Percentiles rank a stretch among this genome's conserved stretches.
Evolutionary conservation across 2,329 filamentous ascomycete species (phyloP).

Genomic region (Apiospora sp.): DNA sequence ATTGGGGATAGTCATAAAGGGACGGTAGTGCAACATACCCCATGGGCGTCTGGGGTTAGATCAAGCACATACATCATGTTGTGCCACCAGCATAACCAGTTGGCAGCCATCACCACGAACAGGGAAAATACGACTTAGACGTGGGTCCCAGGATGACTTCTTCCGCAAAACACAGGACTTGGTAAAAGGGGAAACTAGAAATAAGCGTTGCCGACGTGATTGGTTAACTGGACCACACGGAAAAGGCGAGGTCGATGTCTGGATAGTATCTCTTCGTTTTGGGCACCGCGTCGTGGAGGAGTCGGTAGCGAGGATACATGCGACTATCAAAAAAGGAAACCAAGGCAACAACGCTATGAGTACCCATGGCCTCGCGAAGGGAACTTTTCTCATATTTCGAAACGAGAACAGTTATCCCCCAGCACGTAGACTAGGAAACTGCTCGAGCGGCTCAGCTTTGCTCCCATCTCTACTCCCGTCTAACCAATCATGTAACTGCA

Average conservation of each 20-base stretch:
- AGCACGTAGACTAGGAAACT: not conserved
- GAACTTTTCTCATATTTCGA: not conserved
- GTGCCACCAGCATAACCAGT: slow-evolving; percentile 5
- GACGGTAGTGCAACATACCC: slow-evolving; percentile 1
- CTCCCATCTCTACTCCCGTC: not conserved
- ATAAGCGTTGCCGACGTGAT: not conserved
- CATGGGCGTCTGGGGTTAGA: not conserved
- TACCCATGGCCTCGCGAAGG: not conserved
- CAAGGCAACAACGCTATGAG: not conserved
- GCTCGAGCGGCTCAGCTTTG: not conserved
- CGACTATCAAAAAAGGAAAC: not conserved
- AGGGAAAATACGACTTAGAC: not conserved
- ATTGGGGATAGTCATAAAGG: not conserved
- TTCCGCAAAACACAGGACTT: not conserved
- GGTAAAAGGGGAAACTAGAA: not conserved
- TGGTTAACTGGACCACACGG: not conserved
- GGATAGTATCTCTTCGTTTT: not conserved
- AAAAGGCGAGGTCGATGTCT: not conserved
- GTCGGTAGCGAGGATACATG: not conserved
- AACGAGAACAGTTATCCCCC: not conserved
- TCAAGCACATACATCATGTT: not conserved
- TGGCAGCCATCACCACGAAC: not conserved
- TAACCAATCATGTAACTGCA: not conserved
- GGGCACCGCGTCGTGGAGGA: not conserved
- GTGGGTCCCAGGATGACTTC: not conserved